phyloP scores from a whole-genome alignment of 2,329 filamentous ascomycete genomes.

The Xylariaceae sp. region DNA sequence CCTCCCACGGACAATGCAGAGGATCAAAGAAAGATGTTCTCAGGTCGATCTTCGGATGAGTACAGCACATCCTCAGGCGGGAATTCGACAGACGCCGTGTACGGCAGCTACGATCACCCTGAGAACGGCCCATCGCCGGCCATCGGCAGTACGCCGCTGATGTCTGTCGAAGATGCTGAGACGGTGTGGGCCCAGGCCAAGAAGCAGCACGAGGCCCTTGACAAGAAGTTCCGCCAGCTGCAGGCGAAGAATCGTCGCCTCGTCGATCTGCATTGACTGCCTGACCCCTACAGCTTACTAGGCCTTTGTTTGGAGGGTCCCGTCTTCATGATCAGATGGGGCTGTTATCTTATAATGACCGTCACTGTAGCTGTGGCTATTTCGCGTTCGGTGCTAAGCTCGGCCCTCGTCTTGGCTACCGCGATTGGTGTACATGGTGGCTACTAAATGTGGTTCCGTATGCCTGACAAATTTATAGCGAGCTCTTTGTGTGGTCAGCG shows the following conservation, averaged over 20 bases:
- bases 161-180: conserved; percentile 70
- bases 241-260: conserved; percentile 41
- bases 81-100: conserved; percentile 29
- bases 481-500: neutral
- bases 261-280: conserved; percentile 43
- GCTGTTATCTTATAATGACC: conserved; percentile 25
- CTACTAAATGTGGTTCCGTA: conserved; percentile 7
- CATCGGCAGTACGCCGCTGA: conserved; percentile 59
- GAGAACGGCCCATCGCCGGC: conserved; percentile 41
- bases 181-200: conserved; percentile 51
- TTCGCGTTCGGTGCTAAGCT: conserved; percentile 22
- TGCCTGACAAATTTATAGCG: neutral
- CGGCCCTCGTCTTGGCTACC: conserved; percentile 22
- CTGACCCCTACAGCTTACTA: conserved; percentile 14
- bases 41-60: conserved; percentile 35
- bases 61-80: conserved; percentile 26
- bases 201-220: conserved; percentile 44
- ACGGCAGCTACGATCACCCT: conserved; percentile 43
- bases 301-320: conserved; percentile 22
- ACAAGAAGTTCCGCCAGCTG: conserved; percentile 44
- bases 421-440: conserved; percentile 19
- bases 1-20: conserved; percentile 52
- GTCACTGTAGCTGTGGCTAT: conserved; percentile 26
- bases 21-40: conserved; percentile 43
- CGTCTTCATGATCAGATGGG: conserved; percentile 28